A percentile compares a stretch with the other conserved stretches of the same genome.
Conservation (phyloP, 1,284 basidiomycete species). For the Malassezia yamatoensis region DNA sequence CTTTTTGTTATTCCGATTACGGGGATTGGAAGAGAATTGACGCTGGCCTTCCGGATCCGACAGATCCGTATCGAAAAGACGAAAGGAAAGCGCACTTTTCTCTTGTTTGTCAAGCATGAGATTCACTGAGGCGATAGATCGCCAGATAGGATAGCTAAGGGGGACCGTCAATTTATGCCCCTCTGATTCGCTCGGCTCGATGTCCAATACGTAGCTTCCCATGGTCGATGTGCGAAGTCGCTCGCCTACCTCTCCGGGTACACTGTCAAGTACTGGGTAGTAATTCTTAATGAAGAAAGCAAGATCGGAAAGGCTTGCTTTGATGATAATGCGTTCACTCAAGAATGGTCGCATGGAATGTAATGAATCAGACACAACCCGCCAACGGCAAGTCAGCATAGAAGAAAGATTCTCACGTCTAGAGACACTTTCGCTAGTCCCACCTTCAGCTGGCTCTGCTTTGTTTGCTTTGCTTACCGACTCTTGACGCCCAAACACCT, state of each 20-base stretch:
- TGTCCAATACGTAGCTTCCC: slow-evolving; percentile 38
- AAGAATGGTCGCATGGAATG: slow-evolving; percentile 71
- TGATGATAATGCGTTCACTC: slow-evolving; percentile 58
- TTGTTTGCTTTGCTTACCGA: slow-evolving; percentile 45
- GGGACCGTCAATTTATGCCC: slow-evolving; percentile 25
- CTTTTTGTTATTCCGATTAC: slow-evolving; percentile 5
- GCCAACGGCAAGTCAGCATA: slow-evolving; percentile 55
- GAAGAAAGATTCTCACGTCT: slow-evolving; percentile 15
- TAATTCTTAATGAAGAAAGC: slow-evolving; percentile 53
- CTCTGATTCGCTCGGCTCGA: slow-evolving; percentile 30
- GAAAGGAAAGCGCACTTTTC: slow-evolving; percentile 41
- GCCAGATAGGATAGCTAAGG: slow-evolving; percentile 40
- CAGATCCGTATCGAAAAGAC: slow-evolving; percentile 40
- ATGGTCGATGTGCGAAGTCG: slow-evolving; percentile 27
- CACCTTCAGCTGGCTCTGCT: not conserved
- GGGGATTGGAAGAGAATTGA: slow-evolving; percentile 27
- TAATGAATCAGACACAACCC: slow-evolving; percentile 74
- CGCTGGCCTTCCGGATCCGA: slow-evolving; percentile 33
- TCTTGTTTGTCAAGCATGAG: slow-evolving; percentile 48
- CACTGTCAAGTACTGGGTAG: slow-evolving; percentile 34
- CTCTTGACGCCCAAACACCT: slow-evolving; percentile 58
- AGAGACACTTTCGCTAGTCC: not conserved
- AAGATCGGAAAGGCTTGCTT: slow-evolving; percentile 57
- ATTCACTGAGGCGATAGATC: slow-evolving; percentile 40
- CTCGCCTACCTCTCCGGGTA: slow-evolving; percentile 29